Evolutionary conservation across 2,329 filamentous ascomycete species (phyloP), one percentile per base, ranked within the genome.

Genomic region (Albophoma yamanashiensis): DNA sequence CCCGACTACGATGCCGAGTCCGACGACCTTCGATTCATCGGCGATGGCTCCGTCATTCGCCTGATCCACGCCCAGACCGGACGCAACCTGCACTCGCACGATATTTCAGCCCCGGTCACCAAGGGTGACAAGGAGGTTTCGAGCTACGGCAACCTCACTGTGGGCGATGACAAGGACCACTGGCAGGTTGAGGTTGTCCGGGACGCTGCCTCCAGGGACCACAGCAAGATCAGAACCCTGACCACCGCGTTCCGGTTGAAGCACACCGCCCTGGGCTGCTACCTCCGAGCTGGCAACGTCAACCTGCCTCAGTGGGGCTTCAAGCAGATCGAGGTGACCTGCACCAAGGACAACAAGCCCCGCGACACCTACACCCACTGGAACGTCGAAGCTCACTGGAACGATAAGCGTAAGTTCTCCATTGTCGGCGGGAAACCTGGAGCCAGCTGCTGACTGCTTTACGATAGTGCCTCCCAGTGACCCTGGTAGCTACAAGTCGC

Each of bases 301-400:
- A 99, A 97, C 76, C 82, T 99, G 64, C 94, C 94, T 58, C 94
- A 97, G 73, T 99, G 94, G 94, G 94, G 94, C 73, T 99, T 99
- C 82, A 97, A 97, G 79, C 94, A 99, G 77, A 97, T 99, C 65
- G 94, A 99, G 78, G 92, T 94, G 42, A 96, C 92, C 34, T 99
- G 94, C 76, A 87, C 88, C 66, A 97, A 96, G 80, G 85, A 89
- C 67, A 96, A 97, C 79, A 94, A 93, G 69, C 91, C 92, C 8
- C 85, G 87, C 59, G 94, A 99, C 73, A 85, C 92, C 47, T 97
- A 96, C 75, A 99, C 94, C 11, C 94, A 97, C 79, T 99, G 94
- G 94, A 99, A 99, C 76, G 88, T 99, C 40, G 94, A 99, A 79
- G 88, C 91, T 60, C 94, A 99, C 76, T 86, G 81, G 74, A 99